Evolutionary conservation across 768 basidiomycete species (phyloP), one percentile per base, ranked within the genome.

Genomic region (Trametes cinnabarina): DNA sequence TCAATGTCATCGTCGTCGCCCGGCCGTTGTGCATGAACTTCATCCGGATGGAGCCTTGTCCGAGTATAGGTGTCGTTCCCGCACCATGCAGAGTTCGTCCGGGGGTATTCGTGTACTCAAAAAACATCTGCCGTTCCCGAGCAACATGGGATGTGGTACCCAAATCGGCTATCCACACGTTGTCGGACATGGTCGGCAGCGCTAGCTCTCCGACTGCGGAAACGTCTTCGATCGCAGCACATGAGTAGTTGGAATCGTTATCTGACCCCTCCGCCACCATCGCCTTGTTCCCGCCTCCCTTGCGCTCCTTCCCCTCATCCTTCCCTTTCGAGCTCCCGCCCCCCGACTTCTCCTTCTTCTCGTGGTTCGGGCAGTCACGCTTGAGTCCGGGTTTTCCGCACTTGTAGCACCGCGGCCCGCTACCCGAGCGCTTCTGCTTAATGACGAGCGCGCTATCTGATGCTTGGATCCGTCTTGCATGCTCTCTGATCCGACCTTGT

Each of bases 131-230:
- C 32, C 40, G 34, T 22, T 65, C 50, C 1, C 50, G 44, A 5
- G 61, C 54, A 14, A 65, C 51, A 40, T 65, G 63, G 1, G 34
- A 44, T 9, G 58, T 51, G 4, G 61, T 42, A 3, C 49, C 61
- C 7, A 58, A 50, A 35, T 66, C 65, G 0, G 55, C 62, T 12
- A 64, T 40, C 65, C 63, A 66, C 19, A 30, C 55, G 14, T 60
- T 37, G 1, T 20, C 46, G 8, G 20, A 20, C 15, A 49, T 10
- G 10, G 37, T 50, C 2, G 54, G 25, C n/a, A 61, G 51, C 25
- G 55, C 40, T 25, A 59, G n/a, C n/a, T n/a, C n/a, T n/a, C n/a
- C 30, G 11, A 50, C 48, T 19, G 15, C 42, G 6, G 57, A 22
- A 4, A 20, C 53, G 37, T 17, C 11, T 19, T 49, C 39, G 43